Conservation (phyloP, 768 basidiomycete genomes). For the Hericium rajendrae region DNA sequence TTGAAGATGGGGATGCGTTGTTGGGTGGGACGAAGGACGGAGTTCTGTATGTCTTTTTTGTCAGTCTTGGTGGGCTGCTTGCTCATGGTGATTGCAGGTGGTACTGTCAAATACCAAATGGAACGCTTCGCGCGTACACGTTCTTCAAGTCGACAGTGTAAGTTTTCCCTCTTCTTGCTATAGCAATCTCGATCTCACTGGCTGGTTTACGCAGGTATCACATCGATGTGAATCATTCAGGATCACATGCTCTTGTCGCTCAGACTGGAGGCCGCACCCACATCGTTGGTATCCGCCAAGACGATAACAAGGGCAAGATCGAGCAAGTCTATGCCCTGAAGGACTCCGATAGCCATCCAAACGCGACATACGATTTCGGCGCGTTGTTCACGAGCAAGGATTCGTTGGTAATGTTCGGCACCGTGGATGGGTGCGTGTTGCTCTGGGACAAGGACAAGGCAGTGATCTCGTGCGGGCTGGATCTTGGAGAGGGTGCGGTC, state of each 20-base stretch:
- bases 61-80: background rate
- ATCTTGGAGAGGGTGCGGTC: conserved; percentile 41
- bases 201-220: conserved; percentile 29
- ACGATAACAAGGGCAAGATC: conserved; percentile 41
- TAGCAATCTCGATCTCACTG: conserved; percentile 7
- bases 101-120: conserved; percentile 61
- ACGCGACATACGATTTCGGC: conserved; percentile 27
- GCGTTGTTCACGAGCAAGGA: conserved; percentile 46
- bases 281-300: conserved; percentile 40
- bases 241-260: conserved; percentile 43
- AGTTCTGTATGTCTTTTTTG: conserved; percentile 39
- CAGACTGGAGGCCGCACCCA: conserved; percentile 40
- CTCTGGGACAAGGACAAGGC: conserved; percentile 55
- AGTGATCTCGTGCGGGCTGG: conserved; percentile 46
- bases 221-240: conserved; percentile 41
- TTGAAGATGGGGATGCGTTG: conserved; percentile 52
- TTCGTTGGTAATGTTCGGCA: conserved; percentile 49
- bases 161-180: conserved; percentile 14
- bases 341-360: conserved; percentile 27
- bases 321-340: conserved; percentile 42
- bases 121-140: conserved; percentile 48
- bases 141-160: conserved; percentile 55
- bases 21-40: conserved; percentile 66
- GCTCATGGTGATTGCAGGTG: conserved; percentile 31
- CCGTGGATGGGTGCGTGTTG: conserved; percentile 41